These are phyloP conservation scores for Trichoderma atroviride DNA, from an alignment of 2,329 filamentous ascomycete genomes.

Conservation along the genomic window DNA sequence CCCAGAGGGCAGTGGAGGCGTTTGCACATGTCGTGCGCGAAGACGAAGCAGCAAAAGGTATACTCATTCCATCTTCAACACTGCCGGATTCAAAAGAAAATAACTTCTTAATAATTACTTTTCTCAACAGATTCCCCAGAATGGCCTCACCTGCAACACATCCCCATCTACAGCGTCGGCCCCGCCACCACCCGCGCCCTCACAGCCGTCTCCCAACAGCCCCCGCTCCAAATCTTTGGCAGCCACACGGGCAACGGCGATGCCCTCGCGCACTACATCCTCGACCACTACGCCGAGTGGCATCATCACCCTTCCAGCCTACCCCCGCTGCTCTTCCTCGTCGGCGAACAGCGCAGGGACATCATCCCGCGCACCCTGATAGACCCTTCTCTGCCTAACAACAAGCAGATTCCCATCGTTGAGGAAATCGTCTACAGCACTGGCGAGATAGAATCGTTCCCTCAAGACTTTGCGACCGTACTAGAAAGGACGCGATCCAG, in stretches of 20 bases:
- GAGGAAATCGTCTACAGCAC: conserved; percentile 89
- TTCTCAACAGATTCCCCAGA: background rate
- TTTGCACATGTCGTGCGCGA: conserved; percentile 66
- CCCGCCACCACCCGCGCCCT: conserved; percentile 80
- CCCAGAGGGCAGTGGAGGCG: conserved; percentile 79
- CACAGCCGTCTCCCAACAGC: conserved; percentile 51
- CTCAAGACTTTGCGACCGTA: conserved; percentile 60
- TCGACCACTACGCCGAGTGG: conserved; percentile 70
- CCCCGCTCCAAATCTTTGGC: conserved; percentile 68
- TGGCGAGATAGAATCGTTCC: conserved; percentile 77
- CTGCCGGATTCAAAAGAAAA: too few species aligned
- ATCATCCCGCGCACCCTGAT: conserved; percentile 83
- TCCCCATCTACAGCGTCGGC: conserved; percentile 76
- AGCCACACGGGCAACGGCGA: conserved; percentile 85
- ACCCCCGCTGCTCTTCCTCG: conserved; percentile 78
- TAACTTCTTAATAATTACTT: too few species aligned
- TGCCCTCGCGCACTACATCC: conserved; percentile 74
- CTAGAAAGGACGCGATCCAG: conserved; percentile 50
- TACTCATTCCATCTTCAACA: too few species aligned
- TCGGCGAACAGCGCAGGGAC: conserved; percentile 86
- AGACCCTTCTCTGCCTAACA: conserved; percentile 52
- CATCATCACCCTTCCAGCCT: conserved; percentile 46
- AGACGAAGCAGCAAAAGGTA: conserved; percentile 7
- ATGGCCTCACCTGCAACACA: conserved; percentile 58
- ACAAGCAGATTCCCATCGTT: conserved; percentile 65